Evolutionary conservation across 768 basidiomycete genomes (phyloP).

Genomic region (Hemileccinum rubropunctum): DNA sequence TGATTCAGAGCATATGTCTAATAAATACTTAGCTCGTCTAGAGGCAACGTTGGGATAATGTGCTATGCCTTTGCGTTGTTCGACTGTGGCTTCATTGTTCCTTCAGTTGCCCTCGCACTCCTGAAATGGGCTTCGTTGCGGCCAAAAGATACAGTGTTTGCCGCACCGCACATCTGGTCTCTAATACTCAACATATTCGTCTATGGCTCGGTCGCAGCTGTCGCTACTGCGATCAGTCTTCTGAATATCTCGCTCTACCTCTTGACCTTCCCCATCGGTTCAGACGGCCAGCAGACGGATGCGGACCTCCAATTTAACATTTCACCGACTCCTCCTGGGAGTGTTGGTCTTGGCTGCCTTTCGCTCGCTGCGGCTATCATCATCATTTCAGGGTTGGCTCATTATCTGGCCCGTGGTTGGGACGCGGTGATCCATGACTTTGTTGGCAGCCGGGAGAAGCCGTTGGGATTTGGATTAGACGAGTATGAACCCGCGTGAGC

Average conservation of each 20-base stretch:
- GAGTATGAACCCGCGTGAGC: too few relatives aligned
- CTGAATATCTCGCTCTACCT: slow-evolving; percentile 1
- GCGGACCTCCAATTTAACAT: background rate
- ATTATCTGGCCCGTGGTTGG: background rate
- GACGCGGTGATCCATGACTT: background rate
- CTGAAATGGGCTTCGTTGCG: slow-evolving; percentile 19
- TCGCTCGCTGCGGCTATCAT: background rate
- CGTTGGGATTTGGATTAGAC: too few relatives aligned
- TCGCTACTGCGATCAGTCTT: slow-evolving; percentile 5
- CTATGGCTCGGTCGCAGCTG: slow-evolving; percentile 5
- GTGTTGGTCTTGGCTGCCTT: background rate
- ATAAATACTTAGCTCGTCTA: slow-evolving; percentile 7
- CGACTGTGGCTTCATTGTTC: slow-evolving; percentile 23
- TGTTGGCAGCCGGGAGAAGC: background rate
- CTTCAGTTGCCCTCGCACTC: slow-evolving; percentile 16
- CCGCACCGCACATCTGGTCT: slow-evolving; percentile 26
- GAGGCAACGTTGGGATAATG: slow-evolving; percentile 25
- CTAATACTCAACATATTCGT: slow-evolving; percentile 8
- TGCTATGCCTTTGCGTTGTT: slow-evolving; percentile 30
- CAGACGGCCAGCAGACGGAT: background rate
- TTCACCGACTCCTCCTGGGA: slow-evolving; percentile 4
- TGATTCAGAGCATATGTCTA: too few relatives aligned
- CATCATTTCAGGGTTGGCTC: background rate
- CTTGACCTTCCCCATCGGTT: background rate
- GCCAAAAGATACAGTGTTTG: slow-evolving; percentile 20